phyloP scores from a whole-genome alignment of 257 asterid species.

The Handroanthus guayacan region DNA sequence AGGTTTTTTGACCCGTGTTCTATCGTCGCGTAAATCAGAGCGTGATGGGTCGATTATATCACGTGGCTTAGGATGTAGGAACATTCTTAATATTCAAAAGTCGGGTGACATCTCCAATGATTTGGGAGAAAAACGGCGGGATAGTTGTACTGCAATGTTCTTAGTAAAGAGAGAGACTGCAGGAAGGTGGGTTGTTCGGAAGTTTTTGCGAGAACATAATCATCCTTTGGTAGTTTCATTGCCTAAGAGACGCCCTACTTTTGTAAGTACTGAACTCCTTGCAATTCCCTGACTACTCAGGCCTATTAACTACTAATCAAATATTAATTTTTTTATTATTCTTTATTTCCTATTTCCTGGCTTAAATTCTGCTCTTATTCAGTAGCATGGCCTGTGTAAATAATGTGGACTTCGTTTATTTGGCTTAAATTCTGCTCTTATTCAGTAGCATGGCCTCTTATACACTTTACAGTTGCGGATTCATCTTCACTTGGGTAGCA shows the following conservation, averaged over 20 bases:
- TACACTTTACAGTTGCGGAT: neutral
- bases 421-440: conserved; percentile 9
- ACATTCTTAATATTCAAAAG: conserved; percentile 46
- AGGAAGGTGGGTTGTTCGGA: conserved; percentile 72
- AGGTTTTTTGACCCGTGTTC: conserved; percentile 62
- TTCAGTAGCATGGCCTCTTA: neutral
- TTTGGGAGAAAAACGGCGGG: conserved; percentile 56
- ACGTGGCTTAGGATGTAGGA: conserved; percentile 81
- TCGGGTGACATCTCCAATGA: conserved; percentile 43
- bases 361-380: conserved; percentile 7
- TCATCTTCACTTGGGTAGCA: conserved; percentile 3
- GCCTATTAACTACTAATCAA: conserved; percentile 6
- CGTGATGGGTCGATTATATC: conserved; percentile 73
- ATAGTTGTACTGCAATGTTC: conserved; percentile 71
- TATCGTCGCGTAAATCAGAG: conserved; percentile 77
- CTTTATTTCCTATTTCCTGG: conserved; percentile 5
- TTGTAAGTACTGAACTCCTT: conserved; percentile 48
- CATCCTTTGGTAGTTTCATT: conserved; percentile 63
- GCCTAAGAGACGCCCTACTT: conserved; percentile 56
- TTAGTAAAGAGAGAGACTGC: conserved; percentile 66
- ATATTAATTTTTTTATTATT: neutral
- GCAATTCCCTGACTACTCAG: conserved; percentile 25
- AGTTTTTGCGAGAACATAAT: conserved; percentile 76
- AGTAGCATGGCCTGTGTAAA: conserved; percentile 6
- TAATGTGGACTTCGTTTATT: conserved; percentile 26